phyloP scores from a whole-genome alignment of 129 eudicot species.

The Helichrysum umbraculigerum region DNA sequence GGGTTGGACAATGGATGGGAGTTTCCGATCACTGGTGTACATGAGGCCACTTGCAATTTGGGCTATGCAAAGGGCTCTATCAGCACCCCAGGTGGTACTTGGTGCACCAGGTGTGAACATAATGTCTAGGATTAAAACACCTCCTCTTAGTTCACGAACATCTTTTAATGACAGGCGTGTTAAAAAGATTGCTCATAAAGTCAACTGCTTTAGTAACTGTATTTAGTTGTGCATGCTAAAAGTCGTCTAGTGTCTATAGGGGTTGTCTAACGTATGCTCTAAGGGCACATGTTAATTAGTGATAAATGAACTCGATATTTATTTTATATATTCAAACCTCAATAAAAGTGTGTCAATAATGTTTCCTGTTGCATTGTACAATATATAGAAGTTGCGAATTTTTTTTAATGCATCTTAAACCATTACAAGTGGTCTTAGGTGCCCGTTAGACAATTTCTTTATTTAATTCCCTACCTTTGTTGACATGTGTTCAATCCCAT shows the following conservation, averaged over 20 bases:
- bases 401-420: no score
- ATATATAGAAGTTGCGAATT: no score
- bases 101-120: constrained; percentile 58
- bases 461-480: no score
- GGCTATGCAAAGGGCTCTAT: constrained; percentile 89
- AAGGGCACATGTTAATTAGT: not conserved
- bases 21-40: constrained; percentile 82
- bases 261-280: not conserved
- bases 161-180: constrained; percentile 44
- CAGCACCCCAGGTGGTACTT: constrained; percentile 44
- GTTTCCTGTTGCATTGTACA: no score
- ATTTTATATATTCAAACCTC: no score
- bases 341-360: no score
- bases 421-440: no score
- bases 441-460: no score
- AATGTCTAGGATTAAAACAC: constrained; percentile 58
- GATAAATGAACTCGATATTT: not conserved
- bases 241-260: not conserved
- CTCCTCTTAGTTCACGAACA: constrained; percentile 45
- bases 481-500: no score
- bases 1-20: constrained; percentile 90
- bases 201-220: constrained; percentile 55
- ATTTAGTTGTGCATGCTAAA: constrained; percentile 63
- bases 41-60: constrained; percentile 97
- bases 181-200: constrained; percentile 47